Conservation (phyloP, 305 asterid genomes). For the Euphrasia arctica region DNA sequence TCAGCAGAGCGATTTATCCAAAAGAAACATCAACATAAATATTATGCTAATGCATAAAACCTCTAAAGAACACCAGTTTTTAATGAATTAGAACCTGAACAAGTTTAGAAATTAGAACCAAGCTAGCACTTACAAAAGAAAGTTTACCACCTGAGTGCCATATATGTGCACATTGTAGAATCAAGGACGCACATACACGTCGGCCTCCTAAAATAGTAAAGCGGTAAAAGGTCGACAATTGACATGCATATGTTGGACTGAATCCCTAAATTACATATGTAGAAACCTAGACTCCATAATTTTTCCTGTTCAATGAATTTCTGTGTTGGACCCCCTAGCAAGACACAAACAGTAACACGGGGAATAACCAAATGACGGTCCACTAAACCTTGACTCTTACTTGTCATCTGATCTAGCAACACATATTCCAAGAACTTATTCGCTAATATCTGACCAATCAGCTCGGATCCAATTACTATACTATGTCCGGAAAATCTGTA, state of each 20-base stretch:
- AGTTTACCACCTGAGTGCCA: too few relatives aligned
- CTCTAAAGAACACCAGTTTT: not conserved
- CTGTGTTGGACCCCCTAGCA: not conserved
- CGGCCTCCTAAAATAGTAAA: constrained; percentile 12
- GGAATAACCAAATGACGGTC: too few relatives aligned
- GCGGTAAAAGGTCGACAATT: not conserved
- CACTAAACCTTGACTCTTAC: not conserved
- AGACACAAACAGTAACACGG: not conserved
- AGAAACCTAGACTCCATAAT: constrained; percentile 12
- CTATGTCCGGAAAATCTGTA: not conserved
- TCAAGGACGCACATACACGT: not conserved
- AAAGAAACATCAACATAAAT: too few relatives aligned
- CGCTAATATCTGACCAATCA: too few relatives aligned
- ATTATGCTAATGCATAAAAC: not conserved
- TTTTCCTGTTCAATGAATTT: not conserved
- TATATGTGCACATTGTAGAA: not conserved
- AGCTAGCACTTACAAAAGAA: not conserved
- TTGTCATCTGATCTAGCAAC: constrained; percentile 7
- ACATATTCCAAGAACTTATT: not conserved
- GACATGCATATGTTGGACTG: too few relatives aligned
- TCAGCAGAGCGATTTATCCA: not conserved
- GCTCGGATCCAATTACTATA: not conserved
- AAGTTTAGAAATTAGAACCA: constrained; percentile 4
- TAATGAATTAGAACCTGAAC: not conserved
- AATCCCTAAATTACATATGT: too few relatives aligned